phyloP scores from a whole-genome alignment of 1,284 basidiomycete genomes.

The Tilletia indica region DNA sequence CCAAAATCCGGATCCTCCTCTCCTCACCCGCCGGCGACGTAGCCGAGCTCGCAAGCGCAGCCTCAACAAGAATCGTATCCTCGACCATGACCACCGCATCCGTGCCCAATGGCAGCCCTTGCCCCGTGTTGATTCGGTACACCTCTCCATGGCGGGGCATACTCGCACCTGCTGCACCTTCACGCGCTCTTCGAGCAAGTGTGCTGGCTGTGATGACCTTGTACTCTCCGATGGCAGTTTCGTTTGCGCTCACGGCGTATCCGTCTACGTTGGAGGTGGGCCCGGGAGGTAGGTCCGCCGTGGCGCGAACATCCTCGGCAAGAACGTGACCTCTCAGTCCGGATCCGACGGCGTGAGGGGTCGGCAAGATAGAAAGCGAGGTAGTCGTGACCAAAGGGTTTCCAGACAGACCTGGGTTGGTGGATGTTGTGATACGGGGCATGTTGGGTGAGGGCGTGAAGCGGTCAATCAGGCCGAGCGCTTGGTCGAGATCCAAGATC shows the following conservation, averaged over 20 bases:
- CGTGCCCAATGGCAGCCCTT: conserved; percentile 70
- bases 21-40: conserved; percentile 69
- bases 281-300: conserved; percentile 59
- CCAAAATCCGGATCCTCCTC: conserved; percentile 67
- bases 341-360: conserved; percentile 49
- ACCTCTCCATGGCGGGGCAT: conserved; percentile 29
- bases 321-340: conserved; percentile 68
- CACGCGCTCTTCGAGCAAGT: not conserved
- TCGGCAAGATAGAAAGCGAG: conserved; percentile 3
- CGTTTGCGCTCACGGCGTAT: conserved; percentile 66
- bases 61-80: conserved; percentile 70
- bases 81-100: conserved; percentile 87
- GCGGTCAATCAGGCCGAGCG: conserved; percentile 64
- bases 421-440: not conserved
- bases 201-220: conserved; percentile 65
- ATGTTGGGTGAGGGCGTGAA: conserved; percentile 58
- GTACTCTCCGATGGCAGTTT: conserved; percentile 64
- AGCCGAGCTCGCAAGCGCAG: conserved; percentile 70
- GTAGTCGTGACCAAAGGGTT: conserved; percentile 10
- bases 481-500: conserved; percentile 68
- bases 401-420: not conserved
- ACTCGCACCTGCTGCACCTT: not conserved
- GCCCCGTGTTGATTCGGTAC: conserved; percentile 50
- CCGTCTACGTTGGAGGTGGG: conserved; percentile 81
- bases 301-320: conserved; percentile 71